phyloP scores from a whole-genome alignment of 306 rosid species.

The Fagus crenata region DNA sequence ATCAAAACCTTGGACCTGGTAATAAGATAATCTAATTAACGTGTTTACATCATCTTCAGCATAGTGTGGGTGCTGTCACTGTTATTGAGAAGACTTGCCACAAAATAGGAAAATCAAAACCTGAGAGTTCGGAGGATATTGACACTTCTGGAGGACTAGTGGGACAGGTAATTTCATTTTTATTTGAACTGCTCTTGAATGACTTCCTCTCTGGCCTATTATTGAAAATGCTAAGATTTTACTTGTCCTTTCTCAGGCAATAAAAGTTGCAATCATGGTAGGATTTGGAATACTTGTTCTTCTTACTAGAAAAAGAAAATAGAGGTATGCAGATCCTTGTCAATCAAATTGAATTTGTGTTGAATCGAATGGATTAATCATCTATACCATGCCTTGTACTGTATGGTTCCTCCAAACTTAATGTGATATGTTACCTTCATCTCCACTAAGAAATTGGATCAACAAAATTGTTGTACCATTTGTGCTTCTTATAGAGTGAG shows the following conservation, averaged over 20 bases:
- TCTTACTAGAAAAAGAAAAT: conserved; percentile 63
- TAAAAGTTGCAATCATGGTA: conserved; percentile 65
- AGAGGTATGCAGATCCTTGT: conserved; percentile 36
- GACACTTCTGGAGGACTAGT: conserved; percentile 51
- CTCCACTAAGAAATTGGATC: not conserved
- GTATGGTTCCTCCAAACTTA: not conserved
- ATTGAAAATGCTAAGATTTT: conserved; percentile 17
- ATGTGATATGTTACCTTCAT: not conserved
- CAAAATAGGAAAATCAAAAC: conserved; percentile 31
- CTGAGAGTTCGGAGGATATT: conserved; percentile 40
- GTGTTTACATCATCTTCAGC: conserved; percentile 33
- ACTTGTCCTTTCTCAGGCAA: conserved; percentile 45
- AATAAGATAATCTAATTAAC: conserved; percentile 7
- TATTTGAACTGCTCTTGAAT: not conserved
- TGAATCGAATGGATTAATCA: not conserved
- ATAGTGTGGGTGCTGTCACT: conserved; percentile 22
- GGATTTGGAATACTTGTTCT: conserved; percentile 89
- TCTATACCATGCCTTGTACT: not conserved
- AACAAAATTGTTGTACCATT: not conserved
- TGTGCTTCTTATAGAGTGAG: not conserved
- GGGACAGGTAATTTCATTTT: conserved; percentile 55
- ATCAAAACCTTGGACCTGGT: conserved; percentile 3
- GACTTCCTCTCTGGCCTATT: conserved; percentile 1
- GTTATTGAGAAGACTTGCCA: conserved; percentile 24
- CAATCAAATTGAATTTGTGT: not conserved